Base-by-base conservation (phyloP, 2,329 filamentous ascomycete species). In the Talaromyces sp. region DNA sequence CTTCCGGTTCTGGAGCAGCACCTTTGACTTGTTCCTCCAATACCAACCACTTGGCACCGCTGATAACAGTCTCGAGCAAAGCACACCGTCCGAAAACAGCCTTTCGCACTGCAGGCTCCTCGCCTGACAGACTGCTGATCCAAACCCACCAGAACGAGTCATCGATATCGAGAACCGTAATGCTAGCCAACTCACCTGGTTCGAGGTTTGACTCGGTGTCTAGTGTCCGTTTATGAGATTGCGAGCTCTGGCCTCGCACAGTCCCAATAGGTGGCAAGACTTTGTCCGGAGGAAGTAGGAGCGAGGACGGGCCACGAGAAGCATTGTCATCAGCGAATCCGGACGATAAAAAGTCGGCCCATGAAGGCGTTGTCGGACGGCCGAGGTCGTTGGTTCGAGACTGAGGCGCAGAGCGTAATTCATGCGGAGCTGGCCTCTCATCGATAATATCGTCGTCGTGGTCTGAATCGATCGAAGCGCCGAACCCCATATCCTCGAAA, bases 81-180 rank as follows among this genome's bases (percentile, higher is more conserved):
- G 95, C 92, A 73, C 95, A 99, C 68, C 95, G 87, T 43, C 95
- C 95, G 75, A 99, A 99, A 0, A 93, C 92, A 6, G 93, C 90
- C 76, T 99, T 99, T 67, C 95, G 88, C 56, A 89, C 85, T 0
- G 88, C 79, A 0, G 93, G 91, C 79, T 99, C 95, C 73, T 99
- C 95, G 0, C 89, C 90, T 1, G 94, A 93, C 72, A 99, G 81
- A 83, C 94, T 98, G 71, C 88, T 96, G 85, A 99, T 98, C 95
- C 95, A 99, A 3, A 98, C 95, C 94, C 95, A 98, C 95, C 95
- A 99, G 77, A 99, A 99, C 1, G 93, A 90, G 75, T 98, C 94
- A 71, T 99, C 95, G 5, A 99, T 83, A 68, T 95, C 89, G 65
- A 98, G 86, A 43, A 86, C 86, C 27, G 87, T 90, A 73, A 99